These are phyloP conservation scores for Collariella sp. DNA, from an alignment of 495 filamentous ascomycete species.

Conservation along the genomic window DNA sequence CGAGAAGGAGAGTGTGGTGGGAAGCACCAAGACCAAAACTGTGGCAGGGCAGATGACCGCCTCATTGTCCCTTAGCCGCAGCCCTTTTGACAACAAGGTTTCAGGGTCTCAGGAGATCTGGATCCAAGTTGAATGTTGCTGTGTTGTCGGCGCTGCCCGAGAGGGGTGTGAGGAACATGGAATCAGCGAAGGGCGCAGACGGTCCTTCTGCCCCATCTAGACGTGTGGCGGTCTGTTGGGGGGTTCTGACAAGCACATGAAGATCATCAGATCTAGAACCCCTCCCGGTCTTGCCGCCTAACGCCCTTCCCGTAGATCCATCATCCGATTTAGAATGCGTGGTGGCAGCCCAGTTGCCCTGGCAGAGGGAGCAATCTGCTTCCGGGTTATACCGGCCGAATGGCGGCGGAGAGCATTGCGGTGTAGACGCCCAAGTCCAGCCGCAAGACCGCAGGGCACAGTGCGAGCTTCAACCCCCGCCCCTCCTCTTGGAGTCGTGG, in stretches of 20 bases:
- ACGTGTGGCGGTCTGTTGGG: not conserved
- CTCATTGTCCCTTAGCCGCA: no score
- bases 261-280: constrained; percentile 2
- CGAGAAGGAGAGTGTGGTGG: no score
- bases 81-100: no score
- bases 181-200: not conserved
- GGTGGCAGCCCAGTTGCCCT: not conserved
- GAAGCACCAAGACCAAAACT: no score
- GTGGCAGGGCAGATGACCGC: no score
- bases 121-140: no score
- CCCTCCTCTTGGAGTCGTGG: not conserved
- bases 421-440: not conserved
- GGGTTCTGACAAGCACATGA: not conserved
- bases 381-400: not conserved
- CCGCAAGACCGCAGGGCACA: not conserved
- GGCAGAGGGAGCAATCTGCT: not conserved
- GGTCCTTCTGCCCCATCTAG: not conserved
- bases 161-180: not conserved
- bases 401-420: not conserved
- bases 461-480: not conserved
- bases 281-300: not conserved
- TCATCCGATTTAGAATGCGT: not conserved
- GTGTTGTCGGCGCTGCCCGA: no score
- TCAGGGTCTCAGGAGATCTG: no score
- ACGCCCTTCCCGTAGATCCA: not conserved